These are phyloP conservation scores for Juglanconis sp. DNA, from an alignment of 2,329 filamentous ascomycete genomes.

Conservation along the genomic window DNA sequence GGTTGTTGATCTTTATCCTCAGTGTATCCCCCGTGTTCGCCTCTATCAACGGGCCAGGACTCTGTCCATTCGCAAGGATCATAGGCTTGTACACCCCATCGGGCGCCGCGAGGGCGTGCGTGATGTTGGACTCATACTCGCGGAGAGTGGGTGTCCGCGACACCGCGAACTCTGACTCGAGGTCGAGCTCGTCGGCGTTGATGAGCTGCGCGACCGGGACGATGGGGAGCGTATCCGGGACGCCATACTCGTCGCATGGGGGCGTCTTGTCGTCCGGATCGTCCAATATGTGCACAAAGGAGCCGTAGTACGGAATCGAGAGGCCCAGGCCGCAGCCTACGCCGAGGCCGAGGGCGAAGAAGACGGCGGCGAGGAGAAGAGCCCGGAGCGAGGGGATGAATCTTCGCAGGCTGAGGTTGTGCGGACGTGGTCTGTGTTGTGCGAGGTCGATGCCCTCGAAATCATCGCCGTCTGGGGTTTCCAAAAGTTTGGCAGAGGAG, in stretches of 20 bases:
- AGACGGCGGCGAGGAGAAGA: slow-evolving; percentile 5
- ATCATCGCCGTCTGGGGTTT: not conserved
- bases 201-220: slow-evolving; percentile 18
- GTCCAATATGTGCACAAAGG: not conserved
- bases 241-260: slow-evolving; percentile 22
- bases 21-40: slow-evolving; percentile 42
- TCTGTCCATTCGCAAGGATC: slow-evolving; percentile 39
- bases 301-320: slow-evolving; percentile 12
- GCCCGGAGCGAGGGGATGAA: slow-evolving; percentile 10
- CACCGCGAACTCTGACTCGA: slow-evolving; percentile 26
- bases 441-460: slow-evolving; percentile 2
- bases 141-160: slow-evolving; percentile 20
- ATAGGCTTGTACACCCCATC: slow-evolving; percentile 36
- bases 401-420: not conserved
- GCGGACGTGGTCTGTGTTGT: not conserved
- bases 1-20: slow-evolving; percentile 38
- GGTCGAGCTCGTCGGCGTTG: slow-evolving; percentile 18
- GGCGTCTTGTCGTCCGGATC: not conserved
- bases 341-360: slow-evolving; percentile 16
- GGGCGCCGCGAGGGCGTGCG: slow-evolving; percentile 29
- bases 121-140: slow-evolving; percentile 32
- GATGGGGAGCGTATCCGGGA: slow-evolving; percentile 22
- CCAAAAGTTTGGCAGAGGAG: not conserved
- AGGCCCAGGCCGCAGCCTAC: slow-evolving; percentile 14
- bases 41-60: slow-evolving; percentile 42